Percentiles rank a stretch among this genome's conserved stretches.
Evolutionary conservation across 768 basidiomycete species (phyloP).

Genomic region (Leccinellum albellum): DNA sequence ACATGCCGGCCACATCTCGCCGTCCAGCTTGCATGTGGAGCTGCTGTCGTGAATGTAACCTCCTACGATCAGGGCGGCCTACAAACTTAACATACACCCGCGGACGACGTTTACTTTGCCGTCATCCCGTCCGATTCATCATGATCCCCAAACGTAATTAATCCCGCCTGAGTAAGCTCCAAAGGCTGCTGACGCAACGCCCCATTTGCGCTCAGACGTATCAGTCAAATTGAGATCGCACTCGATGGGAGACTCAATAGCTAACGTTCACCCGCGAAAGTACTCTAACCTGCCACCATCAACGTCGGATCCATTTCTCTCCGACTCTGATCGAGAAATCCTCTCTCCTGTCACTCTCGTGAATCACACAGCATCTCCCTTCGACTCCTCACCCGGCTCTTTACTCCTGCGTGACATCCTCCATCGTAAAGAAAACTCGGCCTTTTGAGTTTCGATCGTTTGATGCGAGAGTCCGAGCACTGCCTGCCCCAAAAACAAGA

Average conservation of each 20-base stretch:
- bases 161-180: background rate
- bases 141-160: background rate
- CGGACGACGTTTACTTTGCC: background rate
- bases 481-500: background rate
- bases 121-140: background rate
- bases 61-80: slow-evolving; percentile 3
- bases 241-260: background rate
- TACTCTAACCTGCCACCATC: background rate
- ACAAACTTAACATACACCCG: background rate
- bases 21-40: background rate
- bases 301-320: background rate
- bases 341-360: slow-evolving; percentile 2
- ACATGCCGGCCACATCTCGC: background rate
- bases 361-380: background rate
- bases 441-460: background rate
- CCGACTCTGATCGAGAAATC: slow-evolving; percentile 15
- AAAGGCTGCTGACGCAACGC: slow-evolving; percentile 6
- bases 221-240: background rate
- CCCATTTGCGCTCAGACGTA: background rate
- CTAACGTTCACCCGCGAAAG: slow-evolving; percentile 7
- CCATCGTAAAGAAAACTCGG: background rate
- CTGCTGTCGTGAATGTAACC: background rate
- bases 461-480: slow-evolving; percentile 9
- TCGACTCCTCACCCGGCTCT: background rate
- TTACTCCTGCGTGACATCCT: background rate